Evolutionary conservation across 257 asterid species (phyloP), one percentile per base, ranked within the genome.

Genomic region (Scutellaria barbata): DNA sequence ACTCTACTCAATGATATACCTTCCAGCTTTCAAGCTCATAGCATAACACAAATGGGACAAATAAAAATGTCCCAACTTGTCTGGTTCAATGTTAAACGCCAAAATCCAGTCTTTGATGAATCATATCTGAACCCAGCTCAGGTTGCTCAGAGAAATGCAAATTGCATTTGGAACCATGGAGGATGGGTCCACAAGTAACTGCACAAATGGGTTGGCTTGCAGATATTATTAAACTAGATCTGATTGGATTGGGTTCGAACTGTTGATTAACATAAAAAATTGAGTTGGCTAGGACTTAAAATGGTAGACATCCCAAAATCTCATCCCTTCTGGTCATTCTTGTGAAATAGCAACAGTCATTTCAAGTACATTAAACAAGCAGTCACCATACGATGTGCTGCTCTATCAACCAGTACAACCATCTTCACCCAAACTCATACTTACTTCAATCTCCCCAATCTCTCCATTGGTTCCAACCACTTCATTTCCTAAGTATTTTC

Each of bases 1-100:
- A 30, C 35, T 30, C 35, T 57, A 42, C 59, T 71, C 25, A 10
- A 53, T 11, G 54, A 68, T 6, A 53, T 20, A 39, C 63, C 9
- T 52, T 53, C 41, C 41, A 53, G 73, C 63, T 53, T 48, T 18
- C 53, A 63, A 63, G 69, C 41, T 43, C 18, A 41, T 10, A 42
- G 5, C 1, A 35, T 20, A 43, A 42, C 54, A 18, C 18, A 22
- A 63, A 17, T 30, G 45, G 3, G 65, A 35, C 45, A 35, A 59
- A 59, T 10, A 2, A 42, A 42, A 43, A 46, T 20, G 16, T 47
- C 16, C 30, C 35, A 65, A 47, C 40, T 46, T 46, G 59, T 25
- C 58, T 25, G 7, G 25, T 65, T 65, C 71, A 65, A 41, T 30
- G 52, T n/a, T 46, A 65, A 63, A 20, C 10, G 47, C 59, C 14